Conservation (phyloP, 805 yeast species). For the Ogataea angusta region DNA sequence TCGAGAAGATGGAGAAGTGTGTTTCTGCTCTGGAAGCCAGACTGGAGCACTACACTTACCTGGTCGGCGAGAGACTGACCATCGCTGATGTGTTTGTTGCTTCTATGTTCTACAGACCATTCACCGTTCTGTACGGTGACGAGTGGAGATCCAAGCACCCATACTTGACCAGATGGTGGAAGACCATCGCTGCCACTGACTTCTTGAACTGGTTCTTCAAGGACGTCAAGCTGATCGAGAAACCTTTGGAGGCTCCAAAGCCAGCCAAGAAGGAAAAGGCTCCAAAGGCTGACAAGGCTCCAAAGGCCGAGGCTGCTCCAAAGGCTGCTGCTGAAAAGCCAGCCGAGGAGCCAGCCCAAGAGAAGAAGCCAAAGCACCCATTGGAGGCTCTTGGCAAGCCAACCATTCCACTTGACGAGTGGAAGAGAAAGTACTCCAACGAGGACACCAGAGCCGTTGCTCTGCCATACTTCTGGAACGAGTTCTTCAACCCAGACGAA, state of each 20-base stretch:
- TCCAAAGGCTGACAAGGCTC: constrained; percentile 39
- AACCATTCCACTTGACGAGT: constrained; percentile 73
- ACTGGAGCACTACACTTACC: constrained; percentile 41
- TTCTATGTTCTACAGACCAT: constrained; percentile 43
- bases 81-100: constrained; percentile 46
- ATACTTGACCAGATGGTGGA: constrained; percentile 51
- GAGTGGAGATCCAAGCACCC: constrained; percentile 52
- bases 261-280: constrained; percentile 71
- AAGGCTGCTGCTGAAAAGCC: constrained; percentile 28
- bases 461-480: constrained; percentile 96
- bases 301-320: constrained; percentile 23
- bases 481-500: constrained; percentile 85
- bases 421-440: constrained; percentile 96
- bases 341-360: constrained; percentile 44
- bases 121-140: constrained; percentile 43
- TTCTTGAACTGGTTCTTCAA: constrained; percentile 48
- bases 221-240: constrained; percentile 56
- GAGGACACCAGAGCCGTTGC: constrained; percentile 94
- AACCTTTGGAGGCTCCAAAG: constrained; percentile 64
- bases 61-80: constrained; percentile 46
- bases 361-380: constrained; percentile 88
- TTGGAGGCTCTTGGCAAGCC: constrained; percentile 76
- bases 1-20: constrained; percentile 37
- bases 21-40: constrained; percentile 54
- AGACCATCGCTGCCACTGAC: constrained; percentile 42